Evolutionary conservation across 2,329 filamentous ascomycete species (phyloP), one percentile per base, ranked within the genome.

Genomic region (Domatiomyces catenatus): DNA sequence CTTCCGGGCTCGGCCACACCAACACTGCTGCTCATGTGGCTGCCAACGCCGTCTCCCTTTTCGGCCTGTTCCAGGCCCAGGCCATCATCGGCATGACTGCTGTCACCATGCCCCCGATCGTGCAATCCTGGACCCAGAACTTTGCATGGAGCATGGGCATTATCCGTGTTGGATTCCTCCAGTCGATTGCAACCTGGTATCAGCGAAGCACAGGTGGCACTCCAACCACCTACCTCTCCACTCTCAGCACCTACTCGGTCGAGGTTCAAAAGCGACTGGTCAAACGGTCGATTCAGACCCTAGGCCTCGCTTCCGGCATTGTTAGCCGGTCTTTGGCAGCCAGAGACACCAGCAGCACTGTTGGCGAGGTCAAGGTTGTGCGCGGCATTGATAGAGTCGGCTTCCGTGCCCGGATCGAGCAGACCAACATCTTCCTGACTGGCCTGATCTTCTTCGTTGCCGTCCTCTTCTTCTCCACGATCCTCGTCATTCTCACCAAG

Each of bases 141-240:
- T 95, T 96, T 71, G 85, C 93, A 64, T 96, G 90, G 90, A 93
- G 84, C 62, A 92, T 96, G 86, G 90, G 90, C 60, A 88, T 96
- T 61, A 94, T 96, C 61, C 78, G 79, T 48, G 75, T 95, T 43
- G 74, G 73, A n/a, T 95, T 94, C 66, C 77, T 95, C 70, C 87
- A 96, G 70, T 74, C 74, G 46, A 85, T 94, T 62, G 86, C 86
- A 54, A 94, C 88, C 36, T 96, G 90, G 90, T 96, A 95, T 65
- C 89, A 94, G 69, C 84, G 89, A 54, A 79, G 90, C 2, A 96
- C 90, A 2, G 90, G 90, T 49, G 90, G 90, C 56, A 87, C 77
- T 0, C 85, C 90, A 0, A 81, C 86, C 3, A 84, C 80, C 15
- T 74, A 93, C 32, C 77, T 95, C 45, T 83, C 86, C 56, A 80